These are phyloP conservation scores for Debaryomyces maramus DNA, from an alignment of 805 yeast species.

Conservation along the genomic window DNA sequence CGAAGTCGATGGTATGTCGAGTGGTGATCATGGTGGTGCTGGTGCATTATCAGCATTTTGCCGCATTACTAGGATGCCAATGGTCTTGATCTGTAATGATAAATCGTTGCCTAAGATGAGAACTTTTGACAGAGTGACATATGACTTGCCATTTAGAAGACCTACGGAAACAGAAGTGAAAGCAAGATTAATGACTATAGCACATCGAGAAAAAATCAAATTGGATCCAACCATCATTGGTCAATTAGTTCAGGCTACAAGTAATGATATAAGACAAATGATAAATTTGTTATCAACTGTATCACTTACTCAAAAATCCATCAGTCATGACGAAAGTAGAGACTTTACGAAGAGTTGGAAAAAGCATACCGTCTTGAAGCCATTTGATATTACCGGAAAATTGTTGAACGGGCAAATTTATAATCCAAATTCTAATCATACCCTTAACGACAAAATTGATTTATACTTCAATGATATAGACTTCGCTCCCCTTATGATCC, in stretches of 20 bases:
- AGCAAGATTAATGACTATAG: constrained; percentile 86
- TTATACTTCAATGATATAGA: constrained; percentile 93
- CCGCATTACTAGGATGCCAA: constrained; percentile 80
- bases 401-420: constrained; percentile 61
- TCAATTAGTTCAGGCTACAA: constrained; percentile 78
- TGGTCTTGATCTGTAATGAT: constrained; percentile 93
- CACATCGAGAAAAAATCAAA: constrained; percentile 77
- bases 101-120: constrained; percentile 92
- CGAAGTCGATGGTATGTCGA: constrained; percentile 99
- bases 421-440: constrained; percentile 49
- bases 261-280: constrained; percentile 91
- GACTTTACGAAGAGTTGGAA: constrained; percentile 73
- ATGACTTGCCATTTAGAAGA: constrained; percentile 81
- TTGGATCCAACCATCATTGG: constrained; percentile 80
- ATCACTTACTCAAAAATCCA: constrained; percentile 64
- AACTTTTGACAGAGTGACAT: constrained; percentile 82
- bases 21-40: constrained; percentile 98
- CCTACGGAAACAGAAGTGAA: constrained; percentile 82
- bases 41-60: constrained; percentile 90
- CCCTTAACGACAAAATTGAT: constrained; percentile 79
- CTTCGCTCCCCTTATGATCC: constrained; percentile 92
- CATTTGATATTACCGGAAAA: constrained; percentile 82
- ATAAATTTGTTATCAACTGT: constrained; percentile 86
- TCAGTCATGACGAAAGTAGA: constrained; percentile 64
- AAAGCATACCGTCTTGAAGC: constrained; percentile 85